These are phyloP conservation scores for Aegilops sharonensis DNA, from an alignment of 176 grass and related monocot genomes.

Conservation along the genomic window DNA sequence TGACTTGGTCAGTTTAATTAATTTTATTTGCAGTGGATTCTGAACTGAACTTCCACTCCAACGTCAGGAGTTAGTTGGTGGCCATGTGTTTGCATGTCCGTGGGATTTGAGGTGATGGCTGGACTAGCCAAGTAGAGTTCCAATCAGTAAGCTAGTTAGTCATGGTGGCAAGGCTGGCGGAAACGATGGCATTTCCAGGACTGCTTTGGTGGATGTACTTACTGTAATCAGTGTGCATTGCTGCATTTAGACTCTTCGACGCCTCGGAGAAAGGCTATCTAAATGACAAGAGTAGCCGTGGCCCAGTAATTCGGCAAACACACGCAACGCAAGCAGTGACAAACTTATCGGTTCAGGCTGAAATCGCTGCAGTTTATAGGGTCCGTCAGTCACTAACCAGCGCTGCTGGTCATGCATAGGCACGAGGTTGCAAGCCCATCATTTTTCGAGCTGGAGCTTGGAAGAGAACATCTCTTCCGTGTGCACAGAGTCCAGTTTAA, in stretches of 20 bases:
- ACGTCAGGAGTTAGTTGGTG: no score
- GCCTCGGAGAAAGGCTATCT: not conserved
- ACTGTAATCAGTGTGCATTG: not conserved
- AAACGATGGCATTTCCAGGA: not conserved
- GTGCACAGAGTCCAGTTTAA: no score
- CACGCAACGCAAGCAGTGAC: not conserved
- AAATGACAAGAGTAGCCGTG: constrained; percentile 25
- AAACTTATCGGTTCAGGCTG: not conserved
- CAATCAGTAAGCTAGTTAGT: not conserved
- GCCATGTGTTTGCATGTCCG: not conserved
- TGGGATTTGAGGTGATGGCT: not conserved
- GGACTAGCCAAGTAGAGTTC: not conserved
- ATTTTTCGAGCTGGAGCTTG: not conserved
- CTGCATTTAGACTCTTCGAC: not conserved
- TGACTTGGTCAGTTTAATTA: not conserved
- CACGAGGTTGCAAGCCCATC: not conserved
- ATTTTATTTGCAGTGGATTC: not conserved
- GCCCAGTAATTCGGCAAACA: not conserved
- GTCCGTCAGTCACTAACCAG: not conserved
- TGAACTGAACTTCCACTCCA: not conserved
- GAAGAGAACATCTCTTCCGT: no score
- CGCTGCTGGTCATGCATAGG: not conserved
- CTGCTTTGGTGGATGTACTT: not conserved
- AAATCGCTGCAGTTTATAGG: not conserved
- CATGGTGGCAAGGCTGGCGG: not conserved